phyloP scores from a whole-genome alignment of 192 early-diverging fungal genomes.

The Coemansia sp. region DNA sequence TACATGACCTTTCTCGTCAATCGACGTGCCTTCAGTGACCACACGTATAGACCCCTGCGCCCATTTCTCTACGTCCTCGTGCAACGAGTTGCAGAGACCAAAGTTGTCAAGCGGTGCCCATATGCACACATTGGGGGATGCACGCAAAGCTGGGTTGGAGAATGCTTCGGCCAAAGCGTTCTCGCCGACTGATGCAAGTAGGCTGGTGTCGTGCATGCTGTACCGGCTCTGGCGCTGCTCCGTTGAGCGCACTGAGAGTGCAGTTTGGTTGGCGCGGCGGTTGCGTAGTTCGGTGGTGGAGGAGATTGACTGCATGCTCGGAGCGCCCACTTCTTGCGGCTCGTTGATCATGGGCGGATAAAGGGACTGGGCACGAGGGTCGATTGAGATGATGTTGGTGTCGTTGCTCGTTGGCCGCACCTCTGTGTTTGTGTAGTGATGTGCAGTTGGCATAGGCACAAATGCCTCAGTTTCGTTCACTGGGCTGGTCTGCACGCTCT shows the following conservation, averaged over 20 bases:
- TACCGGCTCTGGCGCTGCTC: conserved; percentile 25
- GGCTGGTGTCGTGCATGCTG: conserved; percentile 16
- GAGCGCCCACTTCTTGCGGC: conserved; percentile 1
- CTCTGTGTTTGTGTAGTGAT: conserved; percentile 37
- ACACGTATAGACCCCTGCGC: conserved; percentile 29
- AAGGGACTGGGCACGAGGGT: conserved; percentile 9
- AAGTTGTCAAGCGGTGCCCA: conserved; percentile 48
- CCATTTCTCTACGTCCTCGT: conserved; percentile 18
- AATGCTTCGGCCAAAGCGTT: conserved; percentile 37
- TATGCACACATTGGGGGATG: conserved; percentile 20
- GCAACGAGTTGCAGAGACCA: conserved; percentile 28
- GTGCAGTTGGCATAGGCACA: conserved; percentile 26
- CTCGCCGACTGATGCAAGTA: conserved; percentile 7
- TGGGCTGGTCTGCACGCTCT: too few relatives aligned
- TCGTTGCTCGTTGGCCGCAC: conserved; percentile 18
- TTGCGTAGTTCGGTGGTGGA: conserved; percentile 44
- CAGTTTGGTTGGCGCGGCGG: conserved; percentile 11
- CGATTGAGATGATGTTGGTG: conserved; percentile 37
- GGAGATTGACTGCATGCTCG: conserved; percentile 35
- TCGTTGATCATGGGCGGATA: conserved; percentile 1
- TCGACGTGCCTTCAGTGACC: conserved; percentile 19
- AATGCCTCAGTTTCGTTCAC: not conserved
- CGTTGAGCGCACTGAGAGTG: not conserved
- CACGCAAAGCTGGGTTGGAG: conserved; percentile 37
- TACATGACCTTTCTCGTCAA: conserved; percentile 43